A percentile compares a stretch with the other conserved stretches of the same genome.
Evolutionary conservation across 768 basidiomycete genomes (phyloP).

Genomic region (Xanthoconium purpureum): DNA sequence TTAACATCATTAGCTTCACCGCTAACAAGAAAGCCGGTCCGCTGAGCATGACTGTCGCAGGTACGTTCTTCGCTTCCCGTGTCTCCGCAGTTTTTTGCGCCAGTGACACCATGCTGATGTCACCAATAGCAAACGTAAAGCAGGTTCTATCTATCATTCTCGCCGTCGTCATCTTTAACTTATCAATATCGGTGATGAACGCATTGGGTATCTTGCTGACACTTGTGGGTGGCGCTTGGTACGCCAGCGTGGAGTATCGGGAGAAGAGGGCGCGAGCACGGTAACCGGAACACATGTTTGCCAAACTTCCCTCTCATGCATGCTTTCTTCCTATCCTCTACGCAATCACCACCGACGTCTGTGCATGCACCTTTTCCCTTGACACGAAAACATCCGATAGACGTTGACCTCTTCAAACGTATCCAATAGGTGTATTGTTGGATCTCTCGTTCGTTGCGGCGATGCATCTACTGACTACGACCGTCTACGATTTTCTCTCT

Average conservation of each 20-base stretch:
- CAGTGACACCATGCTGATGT: slow-evolving; percentile 10
- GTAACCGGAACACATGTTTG: background rate
- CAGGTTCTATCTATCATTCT: slow-evolving; percentile 88
- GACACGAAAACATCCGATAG: background rate
- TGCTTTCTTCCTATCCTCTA: background rate
- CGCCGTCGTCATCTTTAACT: slow-evolving; percentile 79
- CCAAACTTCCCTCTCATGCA: background rate
- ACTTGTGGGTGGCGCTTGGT: slow-evolving; percentile 81
- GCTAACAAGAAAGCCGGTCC: slow-evolving; percentile 93
- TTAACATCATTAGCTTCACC: slow-evolving; percentile 93
- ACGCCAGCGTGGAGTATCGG: slow-evolving; percentile 62
- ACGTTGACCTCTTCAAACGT: background rate
- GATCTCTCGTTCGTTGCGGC: background rate
- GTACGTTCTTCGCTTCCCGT: slow-evolving; percentile 38
- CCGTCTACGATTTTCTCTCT: slow-evolving; percentile 2
- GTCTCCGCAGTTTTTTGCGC: background rate
- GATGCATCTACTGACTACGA: background rate
- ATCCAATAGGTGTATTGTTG: background rate
- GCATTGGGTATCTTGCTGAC: slow-evolving; percentile 82
- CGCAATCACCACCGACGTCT: background rate
- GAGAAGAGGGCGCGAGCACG: slow-evolving; percentile 39
- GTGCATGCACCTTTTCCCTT: background rate
- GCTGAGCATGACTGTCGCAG: slow-evolving; percentile 87
- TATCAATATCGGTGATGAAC: slow-evolving; percentile 78
- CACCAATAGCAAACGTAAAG: slow-evolving; percentile 75